Base-by-base conservation (phyloP, 176 grass and related monocot genomes). In the Zizania latifolia region DNA sequence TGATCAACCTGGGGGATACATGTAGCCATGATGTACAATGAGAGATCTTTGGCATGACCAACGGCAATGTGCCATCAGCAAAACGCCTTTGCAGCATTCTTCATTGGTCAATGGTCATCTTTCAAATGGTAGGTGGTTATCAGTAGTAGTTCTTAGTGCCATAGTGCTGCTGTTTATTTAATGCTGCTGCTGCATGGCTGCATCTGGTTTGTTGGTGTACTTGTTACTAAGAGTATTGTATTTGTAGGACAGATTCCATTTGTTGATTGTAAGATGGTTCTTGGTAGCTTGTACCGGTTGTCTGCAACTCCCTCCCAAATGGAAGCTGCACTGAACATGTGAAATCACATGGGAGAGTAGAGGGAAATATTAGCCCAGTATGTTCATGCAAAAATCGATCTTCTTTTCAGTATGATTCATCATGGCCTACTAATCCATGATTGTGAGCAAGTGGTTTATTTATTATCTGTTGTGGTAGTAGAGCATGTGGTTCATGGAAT, bases 221-320 rank as follows among this genome's bases (percentile, higher is more conserved):
- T n/a, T 62, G 50, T 70, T 70, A 68, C 75, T 79, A 80, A 3
- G 22, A 37, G 54, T 88, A 69, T 46, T 75, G 75, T 79, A 75
- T 74, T 75, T 50, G 34, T 75, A 88, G 69, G 62, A 23, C 76
- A 63, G 8, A 70, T 80, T 80, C 3, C 81, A 84, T 88, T 88
- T 46, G 76, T 88, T 88, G 28, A 75, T 70, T 88, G 0, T 75
- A 35, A 62, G 62, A 43, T 68, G 14, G 7, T 83, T 61, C 33
- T 48, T 61, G n/a, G 55, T 51, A 65, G 68, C 62, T 70, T 78
- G 66, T 72, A 84, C 10, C 0, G 9, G 41, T 61, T 69, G 59
- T 74, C 2, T 55, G 40, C 36, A 35, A 43, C 24, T 54, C 4
- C 27, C 43, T 56, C 3, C 41, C 58, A 62, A n/a, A 26, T 63